phyloP scores from a whole-genome alignment of 306 rosid genomes.

The Sphenostylis stenocarpa region DNA sequence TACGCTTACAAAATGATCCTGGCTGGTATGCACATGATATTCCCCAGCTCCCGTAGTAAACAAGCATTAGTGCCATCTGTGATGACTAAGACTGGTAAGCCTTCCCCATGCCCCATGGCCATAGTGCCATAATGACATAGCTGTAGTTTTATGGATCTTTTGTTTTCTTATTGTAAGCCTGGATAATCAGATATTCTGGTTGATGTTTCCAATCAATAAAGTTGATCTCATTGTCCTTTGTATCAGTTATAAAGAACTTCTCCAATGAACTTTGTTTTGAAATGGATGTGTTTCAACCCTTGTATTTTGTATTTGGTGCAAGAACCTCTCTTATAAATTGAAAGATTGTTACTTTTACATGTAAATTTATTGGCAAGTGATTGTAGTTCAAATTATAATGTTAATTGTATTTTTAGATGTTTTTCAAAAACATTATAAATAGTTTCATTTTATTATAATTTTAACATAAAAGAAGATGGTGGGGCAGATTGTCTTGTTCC shows the following conservation, averaged over 20 bases:
- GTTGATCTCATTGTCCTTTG: not conserved
- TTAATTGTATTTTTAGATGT: no score
- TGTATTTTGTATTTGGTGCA: not conserved
- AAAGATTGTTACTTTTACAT: no score
- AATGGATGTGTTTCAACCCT: constrained; percentile 26
- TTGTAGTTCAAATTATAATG: no score
- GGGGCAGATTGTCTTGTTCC: no score
- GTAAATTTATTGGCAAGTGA: no score
- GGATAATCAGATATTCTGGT: constrained; percentile 21
- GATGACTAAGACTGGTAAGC: constrained; percentile 26
- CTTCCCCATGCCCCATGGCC: constrained; percentile 35
- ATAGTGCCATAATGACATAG: constrained; percentile 32
- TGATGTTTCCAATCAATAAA: constrained; percentile 31
- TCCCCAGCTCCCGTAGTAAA: constrained; percentile 24
- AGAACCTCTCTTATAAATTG: not conserved
- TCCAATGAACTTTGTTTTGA: constrained; percentile 5
- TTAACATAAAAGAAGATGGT: no score
- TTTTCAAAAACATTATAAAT: no score
- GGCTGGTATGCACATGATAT: constrained; percentile 26
- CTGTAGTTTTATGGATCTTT: constrained; percentile 31
- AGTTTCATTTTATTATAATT: no score
- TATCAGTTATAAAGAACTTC: not conserved
- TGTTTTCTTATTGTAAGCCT: constrained; percentile 23
- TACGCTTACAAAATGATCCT: constrained; percentile 24
- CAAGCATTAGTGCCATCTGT: not conserved